Evolutionary conservation across 2,329 filamentous ascomycete genomes (phyloP), one percentile per base, ranked within the genome.

Genomic region (Claviceps monticola): DNA sequence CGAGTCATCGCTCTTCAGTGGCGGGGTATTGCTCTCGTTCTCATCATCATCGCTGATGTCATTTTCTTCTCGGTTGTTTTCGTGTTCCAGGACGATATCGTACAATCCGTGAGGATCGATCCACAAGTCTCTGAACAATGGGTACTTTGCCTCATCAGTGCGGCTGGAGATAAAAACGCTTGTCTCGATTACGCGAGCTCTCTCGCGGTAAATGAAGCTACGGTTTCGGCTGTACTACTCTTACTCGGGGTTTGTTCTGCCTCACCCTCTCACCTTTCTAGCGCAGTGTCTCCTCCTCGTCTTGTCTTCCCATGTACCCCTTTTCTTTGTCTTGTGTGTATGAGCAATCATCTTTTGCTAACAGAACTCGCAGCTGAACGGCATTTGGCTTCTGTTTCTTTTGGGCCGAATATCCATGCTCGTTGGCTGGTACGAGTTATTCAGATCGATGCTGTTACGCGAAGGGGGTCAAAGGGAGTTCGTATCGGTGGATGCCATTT

Each of bases 1-100:
- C 84, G 89, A 58, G 89, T 97, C 17, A 78, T 98, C 39, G 82
- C 86, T 64, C 79, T 97, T 4, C 93, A 98, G 67, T 98, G 93
- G 93, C 80, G 91, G 59, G 91, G 90, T 45, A 91, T 96, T 54
- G 80, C 82, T 44, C 87, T 97, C 55, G 89, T 96, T 14, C 73
- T 94, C 50, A 84, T 96, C 64, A 95, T 97, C 59, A 79, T 96
- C 53, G 79, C 81, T 54, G 90, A 97, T 64, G 88, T 97, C 56
- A 82, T 96, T 61, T 95, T 95, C 74, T 96, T 97, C 68, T 84
- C 90, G 2, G 74, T 95, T 46, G 78, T 95, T 51, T 97, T 97
- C 64, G 84, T 97, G 48, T 87, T 88, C 64, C 79, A 95, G 62
- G 86, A 95, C 67, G 84, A 84, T 59, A 78, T 85, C 21, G 76